phyloP scores from a whole-genome alignment of 2,329 filamentous ascomycete genomes.

The Paraconiothyrium brasiliense region DNA sequence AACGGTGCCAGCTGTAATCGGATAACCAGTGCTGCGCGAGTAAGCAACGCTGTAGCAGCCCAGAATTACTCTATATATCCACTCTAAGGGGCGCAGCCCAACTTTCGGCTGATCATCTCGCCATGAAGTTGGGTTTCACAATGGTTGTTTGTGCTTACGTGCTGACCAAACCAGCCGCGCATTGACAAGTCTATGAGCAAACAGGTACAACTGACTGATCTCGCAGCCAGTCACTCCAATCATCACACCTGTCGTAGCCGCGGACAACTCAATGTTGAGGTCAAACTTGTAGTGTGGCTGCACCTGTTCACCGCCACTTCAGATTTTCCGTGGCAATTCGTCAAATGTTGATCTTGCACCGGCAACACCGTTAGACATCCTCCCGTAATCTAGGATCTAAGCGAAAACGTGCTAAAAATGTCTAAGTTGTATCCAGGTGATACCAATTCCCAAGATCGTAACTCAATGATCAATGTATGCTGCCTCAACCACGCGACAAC shows the following conservation, averaged over 20 bases:
- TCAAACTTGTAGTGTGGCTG: background rate
- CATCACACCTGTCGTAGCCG: background rate
- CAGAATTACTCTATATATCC: constrained; percentile 7
- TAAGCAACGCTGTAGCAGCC: background rate
- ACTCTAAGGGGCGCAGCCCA: background rate
- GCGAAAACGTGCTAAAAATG: too few species aligned
- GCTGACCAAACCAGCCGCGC: background rate
- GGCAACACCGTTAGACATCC: background rate
- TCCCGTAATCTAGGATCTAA: background rate
- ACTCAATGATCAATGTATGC: background rate
- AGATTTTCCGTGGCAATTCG: background rate
- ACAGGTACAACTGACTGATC: constrained; percentile 1
- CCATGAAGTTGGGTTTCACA: background rate
- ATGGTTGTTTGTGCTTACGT: constrained; percentile 1
- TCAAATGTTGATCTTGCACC: background rate
- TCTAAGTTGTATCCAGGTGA: background rate
- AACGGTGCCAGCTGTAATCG: too few species aligned
- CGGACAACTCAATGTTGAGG: background rate
- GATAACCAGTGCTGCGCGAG: background rate
- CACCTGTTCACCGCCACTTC: constrained; percentile 1
- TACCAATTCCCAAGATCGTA: background rate
- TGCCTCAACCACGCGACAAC: background rate
- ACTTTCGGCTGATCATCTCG: constrained; percentile 16
- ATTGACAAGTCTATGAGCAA: background rate
- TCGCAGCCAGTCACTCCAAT: background rate